phyloP scores from a whole-genome alignment of 345 rosid genomes.

The Pseudoturritis turrita region DNA sequence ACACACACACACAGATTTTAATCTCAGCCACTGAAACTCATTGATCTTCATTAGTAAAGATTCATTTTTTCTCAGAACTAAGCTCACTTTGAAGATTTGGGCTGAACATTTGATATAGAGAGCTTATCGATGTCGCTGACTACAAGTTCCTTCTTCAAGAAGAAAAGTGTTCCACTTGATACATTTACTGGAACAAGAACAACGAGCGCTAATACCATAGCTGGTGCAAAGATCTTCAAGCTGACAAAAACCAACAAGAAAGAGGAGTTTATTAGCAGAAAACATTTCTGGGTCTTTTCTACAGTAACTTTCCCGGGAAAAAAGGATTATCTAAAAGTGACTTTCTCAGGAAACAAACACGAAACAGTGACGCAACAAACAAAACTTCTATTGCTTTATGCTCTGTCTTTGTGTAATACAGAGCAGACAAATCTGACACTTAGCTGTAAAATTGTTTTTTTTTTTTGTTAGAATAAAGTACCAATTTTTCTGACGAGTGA shows the following conservation, averaged over 20 bases:
- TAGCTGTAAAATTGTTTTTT: background rate
- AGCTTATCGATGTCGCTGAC: slow-evolving; percentile 90
- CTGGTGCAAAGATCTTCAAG: slow-evolving; percentile 83
- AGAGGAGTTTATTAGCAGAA: background rate
- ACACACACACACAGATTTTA: background rate
- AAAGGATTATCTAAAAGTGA: background rate
- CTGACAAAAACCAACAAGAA: slow-evolving; percentile 39
- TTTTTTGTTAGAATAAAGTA: background rate
- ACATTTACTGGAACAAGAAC: slow-evolving; percentile 92
- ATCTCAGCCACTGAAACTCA: background rate
- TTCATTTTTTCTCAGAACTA: background rate
- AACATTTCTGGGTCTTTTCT: background rate
- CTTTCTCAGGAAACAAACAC: slow-evolving; percentile 10
- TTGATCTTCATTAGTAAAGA: background rate
- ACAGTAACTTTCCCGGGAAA: slow-evolving; percentile 1
- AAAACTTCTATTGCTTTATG: slow-evolving; percentile 12
- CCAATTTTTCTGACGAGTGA: background rate
- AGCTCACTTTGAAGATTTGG: slow-evolving; percentile 63
- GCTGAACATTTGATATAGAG: slow-evolving; percentile 86
- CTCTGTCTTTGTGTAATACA: slow-evolving; percentile 12
- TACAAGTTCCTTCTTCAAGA: slow-evolving; percentile 77
- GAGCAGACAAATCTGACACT: slow-evolving; percentile 23
- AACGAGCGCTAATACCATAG: slow-evolving; percentile 62
- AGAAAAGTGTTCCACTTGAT: slow-evolving; percentile 77
- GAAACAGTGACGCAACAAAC: slow-evolving; percentile 8